phyloP scores from a whole-genome alignment of 108 stramenopile species.

The Cylindrotheca fusiformis region DNA sequence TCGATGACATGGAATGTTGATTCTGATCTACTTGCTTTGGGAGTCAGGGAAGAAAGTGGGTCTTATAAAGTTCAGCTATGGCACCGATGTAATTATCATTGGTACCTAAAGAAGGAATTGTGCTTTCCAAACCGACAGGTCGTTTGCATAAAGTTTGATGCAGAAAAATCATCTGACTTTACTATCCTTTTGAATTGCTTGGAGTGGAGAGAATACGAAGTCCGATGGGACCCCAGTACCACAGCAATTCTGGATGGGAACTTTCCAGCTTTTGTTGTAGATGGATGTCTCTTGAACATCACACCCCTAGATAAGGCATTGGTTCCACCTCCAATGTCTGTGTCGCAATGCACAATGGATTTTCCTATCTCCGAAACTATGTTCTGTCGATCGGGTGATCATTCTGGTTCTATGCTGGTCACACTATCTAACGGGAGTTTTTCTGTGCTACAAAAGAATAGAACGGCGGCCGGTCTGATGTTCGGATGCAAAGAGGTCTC shows the following conservation, averaged over 20 bases:
- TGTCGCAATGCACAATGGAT: slow-evolving; percentile 42
- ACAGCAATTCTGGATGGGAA: slow-evolving; percentile 14
- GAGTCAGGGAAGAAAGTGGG: slow-evolving; percentile 28
- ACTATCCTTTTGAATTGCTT: slow-evolving; percentile 23
- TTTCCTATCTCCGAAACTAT: slow-evolving; percentile 37
- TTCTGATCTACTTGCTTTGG: slow-evolving; percentile 74
- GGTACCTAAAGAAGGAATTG: slow-evolving; percentile 87
- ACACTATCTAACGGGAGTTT: slow-evolving; percentile 48
- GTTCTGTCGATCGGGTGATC: slow-evolving; percentile 9
- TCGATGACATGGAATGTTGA: slow-evolving; percentile 67
- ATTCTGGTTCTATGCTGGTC: slow-evolving; percentile 20
- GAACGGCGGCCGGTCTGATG: slow-evolving; percentile 1
- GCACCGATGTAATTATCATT: slow-evolving; percentile 88
- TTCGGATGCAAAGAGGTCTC: neutral
- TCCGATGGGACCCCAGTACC: slow-evolving; percentile 77
- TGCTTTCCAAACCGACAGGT: slow-evolving; percentile 29
- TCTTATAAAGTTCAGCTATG: slow-evolving; percentile 75
- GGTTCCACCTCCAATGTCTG: slow-evolving; percentile 87
- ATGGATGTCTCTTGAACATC: slow-evolving; percentile 68
- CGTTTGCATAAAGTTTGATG: slow-evolving; percentile 41
- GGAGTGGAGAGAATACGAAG: slow-evolving; percentile 52
- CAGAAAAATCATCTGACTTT: slow-evolving; percentile 53
- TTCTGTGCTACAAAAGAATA: slow-evolving; percentile 25
- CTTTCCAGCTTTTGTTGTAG: slow-evolving; percentile 55
- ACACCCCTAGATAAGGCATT: slow-evolving; percentile 76